Conservation (phyloP, 176 grass and related monocot species). For the barley (Hordeum vulgare) region MorexV3_pseudomolecules_assembly NC_058519.1:13966057-13966556, state of each 20-base stretch:
- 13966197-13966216: background rate
- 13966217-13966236: background rate
- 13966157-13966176: background rate
- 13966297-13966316: background rate
- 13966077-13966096: too few relatives aligned
- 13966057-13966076: too few relatives aligned
- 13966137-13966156: background rate
- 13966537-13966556: background rate
- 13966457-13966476: background rate
- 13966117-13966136: background rate
- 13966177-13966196: background rate
- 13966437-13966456: background rate
- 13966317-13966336: constrained; percentile 16
- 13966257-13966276: background rate
- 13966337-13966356: constrained; percentile 32
- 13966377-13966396: constrained; percentile 32
- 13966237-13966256: constrained; percentile 5
- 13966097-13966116: too few relatives aligned
- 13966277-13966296: background rate
- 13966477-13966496: background rate
- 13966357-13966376: constrained; percentile 36
- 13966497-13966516: background rate
- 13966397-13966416: constrained; percentile 1
- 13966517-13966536: background rate
- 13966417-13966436: background rate